phyloP scores from a whole-genome alignment of 768 basidiomycete genomes.

The Favolaschia claudopus region DNA sequence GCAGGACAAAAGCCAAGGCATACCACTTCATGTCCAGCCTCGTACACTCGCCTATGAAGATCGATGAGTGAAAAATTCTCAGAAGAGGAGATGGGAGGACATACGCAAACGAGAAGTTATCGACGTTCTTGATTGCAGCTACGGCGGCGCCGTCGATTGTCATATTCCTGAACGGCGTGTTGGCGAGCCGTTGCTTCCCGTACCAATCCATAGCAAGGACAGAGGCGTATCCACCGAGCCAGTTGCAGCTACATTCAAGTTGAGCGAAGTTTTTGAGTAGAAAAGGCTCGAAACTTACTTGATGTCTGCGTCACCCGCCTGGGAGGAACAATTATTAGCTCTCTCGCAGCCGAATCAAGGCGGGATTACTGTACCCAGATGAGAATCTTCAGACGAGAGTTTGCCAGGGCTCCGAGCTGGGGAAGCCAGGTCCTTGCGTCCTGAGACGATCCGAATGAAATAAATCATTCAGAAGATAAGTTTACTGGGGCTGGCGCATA shows the following conservation, averaged over 20 bases:
- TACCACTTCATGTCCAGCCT: conserved; percentile 70
- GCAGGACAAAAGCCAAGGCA: conserved; percentile 33
- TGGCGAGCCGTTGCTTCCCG: conserved; percentile 47
- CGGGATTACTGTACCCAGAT: conserved; percentile 50
- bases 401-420: conserved; percentile 53
- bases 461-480: neutral
- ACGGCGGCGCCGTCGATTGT: conserved; percentile 60
- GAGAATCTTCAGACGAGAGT: conserved; percentile 50
- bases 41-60: conserved; percentile 61
- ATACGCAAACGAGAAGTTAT: conserved; percentile 73
- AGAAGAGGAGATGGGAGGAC: conserved; percentile 32
- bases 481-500: conserved; percentile 31
- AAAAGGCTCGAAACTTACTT: conserved; percentile 45
- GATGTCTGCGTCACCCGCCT: conserved; percentile 60
- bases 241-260: conserved; percentile 47
- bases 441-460: conserved; percentile 32
- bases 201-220: conserved; percentile 55
- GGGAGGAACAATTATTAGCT: neutral
- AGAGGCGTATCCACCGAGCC: conserved; percentile 53
- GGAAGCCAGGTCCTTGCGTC: conserved; percentile 65
- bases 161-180: conserved; percentile 57
- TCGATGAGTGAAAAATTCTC: neutral
- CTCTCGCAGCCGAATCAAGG: neutral
- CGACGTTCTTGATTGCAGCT: conserved; percentile 69
- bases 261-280: neutral